Conservation (phyloP, 2,329 filamentous ascomycete genomes). For the Exophiala phaeomuriformis region DNA sequence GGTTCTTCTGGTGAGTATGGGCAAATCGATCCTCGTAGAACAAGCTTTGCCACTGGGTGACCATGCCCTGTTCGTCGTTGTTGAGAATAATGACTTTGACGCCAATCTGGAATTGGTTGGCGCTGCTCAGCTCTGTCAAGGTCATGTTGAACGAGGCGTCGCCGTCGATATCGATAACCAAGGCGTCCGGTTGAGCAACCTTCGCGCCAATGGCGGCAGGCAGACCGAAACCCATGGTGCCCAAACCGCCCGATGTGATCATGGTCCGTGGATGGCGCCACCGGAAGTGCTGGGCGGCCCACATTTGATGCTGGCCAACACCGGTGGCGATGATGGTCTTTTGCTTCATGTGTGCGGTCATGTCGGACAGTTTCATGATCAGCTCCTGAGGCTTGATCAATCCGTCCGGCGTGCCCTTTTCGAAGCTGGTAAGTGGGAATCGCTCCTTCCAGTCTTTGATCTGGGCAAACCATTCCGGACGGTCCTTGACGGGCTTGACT, state of each 20-base stretch:
- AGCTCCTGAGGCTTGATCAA: conserved; percentile 91
- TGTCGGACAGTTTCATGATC: conserved; percentile 80
- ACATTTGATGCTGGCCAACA: conserved; percentile 98
- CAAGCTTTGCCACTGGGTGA: conserved; percentile 95
- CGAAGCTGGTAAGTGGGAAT: conserved; percentile 78
- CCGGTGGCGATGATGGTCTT: conserved; percentile 84
- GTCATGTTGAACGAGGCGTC: conserved; percentile 99
- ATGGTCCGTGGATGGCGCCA: conserved; percentile 88
- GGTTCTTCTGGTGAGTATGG: conserved; percentile 89
- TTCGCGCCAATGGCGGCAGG: conserved; percentile 94
- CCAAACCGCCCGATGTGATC: conserved; percentile 92
- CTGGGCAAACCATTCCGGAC: conserved; percentile 80
- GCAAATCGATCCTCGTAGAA: conserved; percentile 92
- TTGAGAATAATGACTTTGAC: conserved; percentile 93
- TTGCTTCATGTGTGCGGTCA: conserved; percentile 73
- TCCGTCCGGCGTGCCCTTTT: conserved; percentile 65
- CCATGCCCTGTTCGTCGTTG: conserved; percentile 98
- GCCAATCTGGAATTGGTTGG: conserved; percentile 91
- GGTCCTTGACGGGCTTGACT: conserved; percentile 56
- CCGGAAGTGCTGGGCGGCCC: conserved; percentile 92
- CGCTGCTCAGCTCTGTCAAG: conserved; percentile 85
- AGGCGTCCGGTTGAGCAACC: conserved; percentile 69
- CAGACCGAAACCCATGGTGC: conserved; percentile 92
- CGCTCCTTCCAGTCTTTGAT: conserved; percentile 86
- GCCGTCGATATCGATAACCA: conserved; percentile 93